Evolutionary conservation across 768 basidiomycete species (phyloP), one percentile per base, ranked within the genome.

Genomic region (Suillus subalutaceus): DNA sequence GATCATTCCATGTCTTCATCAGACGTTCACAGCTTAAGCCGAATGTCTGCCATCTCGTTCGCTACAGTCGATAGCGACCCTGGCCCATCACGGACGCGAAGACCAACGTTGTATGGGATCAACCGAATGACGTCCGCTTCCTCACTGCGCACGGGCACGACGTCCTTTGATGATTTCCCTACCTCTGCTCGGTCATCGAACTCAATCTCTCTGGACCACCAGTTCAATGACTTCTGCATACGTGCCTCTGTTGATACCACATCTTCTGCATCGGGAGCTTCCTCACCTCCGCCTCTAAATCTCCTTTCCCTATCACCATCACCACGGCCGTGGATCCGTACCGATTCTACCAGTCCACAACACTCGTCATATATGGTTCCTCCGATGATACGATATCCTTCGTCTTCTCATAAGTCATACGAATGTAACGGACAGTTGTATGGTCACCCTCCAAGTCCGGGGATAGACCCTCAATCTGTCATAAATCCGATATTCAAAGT

Each of bases 401-500:
- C 82, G 35, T 78, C 77, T 37, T 75, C 80, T 23, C 75, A 71
- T 55, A 81, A 75, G 65, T 77, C 86, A 26, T 85, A 82, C 71
- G 88, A 90, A 64, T 77, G 83, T 71, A 80, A 84, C 72, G 83
- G 83, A 43, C 82, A 83, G 66, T 71, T 80, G 48, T 79, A 81
- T 68, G 85, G 85, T 57, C 85, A 86, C 71, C 87, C 89, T 20
- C 85, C 89, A 61, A 88, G 86, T 70, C 85, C 90, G 43, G 83
- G 83, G 57, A 78, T 84, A 63, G 86, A 85, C 18, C 83, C 91
- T 44, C 89, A 88, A 73, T 86, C 88, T 56, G 85, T 83, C 41
- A 91, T 93, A 73, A 93, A 94, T 77, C 91, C 93, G 37, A 93
- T 94, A 75, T 94, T 94, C 83, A 90, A 92, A 86, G 92, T 94